Percentiles rank a stretch among this genome's conserved stretches.
These are phyloP conservation scores for Leccinum uliginosum DNA, from an alignment of 768 basidiomycete species.

Conservation along the genomic window DNA sequence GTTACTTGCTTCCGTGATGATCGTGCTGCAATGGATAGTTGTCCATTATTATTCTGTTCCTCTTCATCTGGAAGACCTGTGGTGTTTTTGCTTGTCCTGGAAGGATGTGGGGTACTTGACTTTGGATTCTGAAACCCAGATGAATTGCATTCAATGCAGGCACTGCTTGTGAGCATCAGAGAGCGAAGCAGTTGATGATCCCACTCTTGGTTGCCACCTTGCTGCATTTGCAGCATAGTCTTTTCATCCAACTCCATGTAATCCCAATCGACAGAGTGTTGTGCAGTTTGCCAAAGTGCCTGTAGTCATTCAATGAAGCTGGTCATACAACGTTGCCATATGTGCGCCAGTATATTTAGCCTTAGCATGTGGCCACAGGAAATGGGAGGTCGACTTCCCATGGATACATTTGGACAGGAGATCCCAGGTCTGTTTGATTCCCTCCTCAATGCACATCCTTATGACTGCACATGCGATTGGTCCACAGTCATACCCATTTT, in stretches of 20 bases:
- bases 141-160: not conserved
- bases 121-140: not conserved
- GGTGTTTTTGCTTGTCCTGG: no score
- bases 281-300: not conserved
- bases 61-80: no score
- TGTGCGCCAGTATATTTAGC: not conserved
- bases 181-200: not conserved
- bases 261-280: not conserved
- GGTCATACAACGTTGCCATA: not conserved
- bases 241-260: not conserved
- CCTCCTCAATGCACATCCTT: not conserved
- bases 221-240: not conserved
- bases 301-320: not conserved
- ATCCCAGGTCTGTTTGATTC: not conserved
- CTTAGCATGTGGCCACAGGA: constrained; percentile 1
- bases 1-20: no score
- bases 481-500: constrained; percentile 10
- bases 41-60: no score
- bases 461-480: not conserved
- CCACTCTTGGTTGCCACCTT: not conserved
- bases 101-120: no score
- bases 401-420: not conserved
- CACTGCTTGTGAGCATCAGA: not conserved
- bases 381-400: not conserved
- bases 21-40: no score